A percentile compares a stretch with the other conserved stretches of the same genome.
These are phyloP conservation scores for Nakazawaea ishiwadae DNA, from an alignment of 805 yeast species.

Conservation along the genomic window DNA sequence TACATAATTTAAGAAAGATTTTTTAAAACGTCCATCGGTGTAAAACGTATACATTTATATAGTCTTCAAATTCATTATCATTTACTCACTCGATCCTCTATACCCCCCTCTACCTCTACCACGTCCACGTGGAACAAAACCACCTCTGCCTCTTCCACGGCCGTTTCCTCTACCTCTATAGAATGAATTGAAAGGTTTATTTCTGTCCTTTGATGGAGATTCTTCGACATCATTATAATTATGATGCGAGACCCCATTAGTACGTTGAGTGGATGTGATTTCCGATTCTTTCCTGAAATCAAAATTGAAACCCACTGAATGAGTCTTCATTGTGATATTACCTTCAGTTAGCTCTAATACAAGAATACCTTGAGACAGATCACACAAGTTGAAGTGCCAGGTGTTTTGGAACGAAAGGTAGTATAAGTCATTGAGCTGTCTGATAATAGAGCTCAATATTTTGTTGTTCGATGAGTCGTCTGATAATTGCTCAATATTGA, in stretches of 20 bases:
- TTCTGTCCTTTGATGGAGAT: slow-evolving; percentile 4
- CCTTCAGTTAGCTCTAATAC: slow-evolving; percentile 40
- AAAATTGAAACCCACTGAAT: slow-evolving; percentile 63
- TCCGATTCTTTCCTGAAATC: slow-evolving; percentile 30
- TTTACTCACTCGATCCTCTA: slow-evolving; percentile 5
- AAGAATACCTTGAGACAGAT: slow-evolving; percentile 47
- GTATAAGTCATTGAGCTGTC: slow-evolving; percentile 54
- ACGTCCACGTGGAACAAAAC: slow-evolving; percentile 3
- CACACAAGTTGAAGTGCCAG: slow-evolving; percentile 78
- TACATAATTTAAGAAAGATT: too few relatives aligned
- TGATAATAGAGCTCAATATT: slow-evolving; percentile 35
- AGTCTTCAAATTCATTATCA: too few relatives aligned
- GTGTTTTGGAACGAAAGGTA: slow-evolving; percentile 63
- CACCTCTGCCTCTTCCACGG: slow-evolving; percentile 12
- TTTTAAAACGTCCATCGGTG: too few relatives aligned
- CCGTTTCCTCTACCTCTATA: slow-evolving; percentile 7
- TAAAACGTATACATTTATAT: too few relatives aligned
- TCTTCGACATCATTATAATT: not conserved
- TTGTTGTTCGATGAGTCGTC: slow-evolving; percentile 18
- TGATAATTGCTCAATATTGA: not conserved
- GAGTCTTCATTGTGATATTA: slow-evolving; percentile 45
- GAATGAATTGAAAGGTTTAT: not conserved
- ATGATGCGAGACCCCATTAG: not conserved
- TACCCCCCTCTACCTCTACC: slow-evolving; percentile 11
- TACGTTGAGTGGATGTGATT: not conserved